Evolutionary conservation across 495 filamentous ascomycete genomes (phyloP).

Genomic region (Daldinia bambusicola): DNA sequence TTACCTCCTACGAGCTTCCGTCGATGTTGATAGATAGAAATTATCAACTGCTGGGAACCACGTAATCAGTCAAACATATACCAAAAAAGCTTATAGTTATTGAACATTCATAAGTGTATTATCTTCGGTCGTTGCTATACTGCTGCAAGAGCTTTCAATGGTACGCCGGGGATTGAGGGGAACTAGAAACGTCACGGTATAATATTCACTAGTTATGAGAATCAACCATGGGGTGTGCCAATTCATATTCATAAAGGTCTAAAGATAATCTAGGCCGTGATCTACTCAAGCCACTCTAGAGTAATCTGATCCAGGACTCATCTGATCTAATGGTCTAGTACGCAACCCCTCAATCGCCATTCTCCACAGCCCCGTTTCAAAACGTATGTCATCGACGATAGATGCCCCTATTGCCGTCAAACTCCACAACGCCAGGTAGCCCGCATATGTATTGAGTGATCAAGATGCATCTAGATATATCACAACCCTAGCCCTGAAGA

Average conservation of each 20-base stretch:
- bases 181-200: no score
- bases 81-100: background rate
- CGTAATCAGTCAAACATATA: background rate
- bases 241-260: background rate
- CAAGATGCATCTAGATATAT: slow-evolving; percentile 2
- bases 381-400: background rate
- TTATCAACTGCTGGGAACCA: background rate
- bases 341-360: background rate
- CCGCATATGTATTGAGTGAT: slow-evolving; percentile 6
- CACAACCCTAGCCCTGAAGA: background rate
- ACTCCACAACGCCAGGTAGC: slow-evolving; percentile 1
- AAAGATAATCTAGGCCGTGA: background rate
- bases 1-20: background rate
- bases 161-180: no score
- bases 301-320: background rate
- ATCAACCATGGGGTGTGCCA: background rate
- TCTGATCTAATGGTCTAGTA: background rate
- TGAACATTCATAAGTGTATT: background rate
- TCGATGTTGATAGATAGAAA: background rate
- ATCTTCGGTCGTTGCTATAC: background rate
- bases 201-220: background rate
- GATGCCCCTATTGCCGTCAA: background rate
- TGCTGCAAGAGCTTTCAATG: no score
- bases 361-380: background rate
- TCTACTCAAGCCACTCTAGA: background rate